phyloP scores from a whole-genome alignment of 1,139 yeast genomes.

The Taiozyma sp. region DNA sequence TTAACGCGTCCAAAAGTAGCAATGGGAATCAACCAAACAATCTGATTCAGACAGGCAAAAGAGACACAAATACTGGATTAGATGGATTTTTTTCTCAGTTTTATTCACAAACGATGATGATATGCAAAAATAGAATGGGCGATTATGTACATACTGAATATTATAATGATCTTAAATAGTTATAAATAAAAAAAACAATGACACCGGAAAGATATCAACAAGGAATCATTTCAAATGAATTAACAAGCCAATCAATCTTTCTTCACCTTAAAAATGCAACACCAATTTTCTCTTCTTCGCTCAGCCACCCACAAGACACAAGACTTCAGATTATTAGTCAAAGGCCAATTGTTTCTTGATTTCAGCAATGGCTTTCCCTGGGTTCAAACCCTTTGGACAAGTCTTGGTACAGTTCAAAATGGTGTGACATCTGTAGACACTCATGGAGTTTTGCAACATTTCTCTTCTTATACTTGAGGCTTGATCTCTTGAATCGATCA shows the following conservation, averaged over 20 bases:
- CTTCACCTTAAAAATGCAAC: neutral
- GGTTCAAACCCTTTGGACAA: conserved; percentile 99
- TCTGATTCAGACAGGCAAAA: no score
- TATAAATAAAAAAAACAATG: neutral
- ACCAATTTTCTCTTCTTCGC: neutral
- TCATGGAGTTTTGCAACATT: conserved; percentile 95
- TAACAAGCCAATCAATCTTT: neutral
- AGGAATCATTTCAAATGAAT: neutral
- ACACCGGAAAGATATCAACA: neutral
- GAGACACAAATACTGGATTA: no score
- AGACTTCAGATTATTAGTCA: neutral
- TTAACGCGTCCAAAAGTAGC: no score
- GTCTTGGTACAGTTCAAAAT: conserved; percentile 98
- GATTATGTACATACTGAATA: neutral
- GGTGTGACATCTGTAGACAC: conserved; percentile 97
- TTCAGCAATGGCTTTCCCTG: conserved; percentile 96
- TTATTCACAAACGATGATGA: no score
- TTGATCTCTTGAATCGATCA: conserved; percentile 94
- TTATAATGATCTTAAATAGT: neutral
- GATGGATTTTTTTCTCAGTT: no score
- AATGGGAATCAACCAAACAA: no score
- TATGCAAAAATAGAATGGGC: no score
- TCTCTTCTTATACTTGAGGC: conserved; percentile 78
- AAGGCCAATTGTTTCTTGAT: conserved; percentile 91
- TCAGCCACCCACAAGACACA: no score